phyloP scores from a whole-genome alignment of 495 filamentous ascomycete species.

The Podospora pseudoanserina region DNA sequence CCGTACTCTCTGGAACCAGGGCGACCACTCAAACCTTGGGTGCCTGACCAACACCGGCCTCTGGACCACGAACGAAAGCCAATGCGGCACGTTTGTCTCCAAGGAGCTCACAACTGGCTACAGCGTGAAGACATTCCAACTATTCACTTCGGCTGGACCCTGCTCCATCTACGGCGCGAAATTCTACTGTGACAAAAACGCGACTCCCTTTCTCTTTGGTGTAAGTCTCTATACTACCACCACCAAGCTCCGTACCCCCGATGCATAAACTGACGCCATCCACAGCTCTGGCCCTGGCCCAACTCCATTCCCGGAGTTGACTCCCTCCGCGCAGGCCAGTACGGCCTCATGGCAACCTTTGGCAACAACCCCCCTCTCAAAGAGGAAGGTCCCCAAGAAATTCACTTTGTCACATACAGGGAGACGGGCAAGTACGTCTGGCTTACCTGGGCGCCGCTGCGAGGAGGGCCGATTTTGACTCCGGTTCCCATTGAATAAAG shows the following conservation, averaged over 20 bases:
- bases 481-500: neutral
- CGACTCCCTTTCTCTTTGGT: slow-evolving; percentile 17
- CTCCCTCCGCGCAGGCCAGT: slow-evolving; percentile 22
- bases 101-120: neutral
- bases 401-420: slow-evolving; percentile 16
- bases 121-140: slow-evolving; percentile 7
- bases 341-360: slow-evolving; percentile 26
- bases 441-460: slow-evolving; percentile 23
- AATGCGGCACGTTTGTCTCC: slow-evolving; percentile 22
- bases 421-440: slow-evolving; percentile 26
- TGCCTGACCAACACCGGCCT: slow-evolving; percentile 23
- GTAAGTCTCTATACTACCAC: slow-evolving; percentile 13
- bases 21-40: slow-evolving; percentile 25
- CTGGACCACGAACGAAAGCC: slow-evolving; percentile 23
- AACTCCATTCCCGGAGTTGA: slow-evolving; percentile 22
- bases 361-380: slow-evolving; percentile 9
- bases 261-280: neutral
- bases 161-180: slow-evolving; percentile 18
- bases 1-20: slow-evolving; percentile 21
- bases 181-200: slow-evolving; percentile 17
- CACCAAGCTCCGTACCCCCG: too few relatives aligned
- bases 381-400: slow-evolving; percentile 14
- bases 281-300: slow-evolving; percentile 25
- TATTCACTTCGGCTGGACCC: slow-evolving; percentile 11
- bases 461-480: neutral